Percentiles rank a stretch among this genome's conserved stretches.
Conservation (phyloP, 768 basidiomycete genomes). For the Cystofilobasidium ferigula region DNA sequence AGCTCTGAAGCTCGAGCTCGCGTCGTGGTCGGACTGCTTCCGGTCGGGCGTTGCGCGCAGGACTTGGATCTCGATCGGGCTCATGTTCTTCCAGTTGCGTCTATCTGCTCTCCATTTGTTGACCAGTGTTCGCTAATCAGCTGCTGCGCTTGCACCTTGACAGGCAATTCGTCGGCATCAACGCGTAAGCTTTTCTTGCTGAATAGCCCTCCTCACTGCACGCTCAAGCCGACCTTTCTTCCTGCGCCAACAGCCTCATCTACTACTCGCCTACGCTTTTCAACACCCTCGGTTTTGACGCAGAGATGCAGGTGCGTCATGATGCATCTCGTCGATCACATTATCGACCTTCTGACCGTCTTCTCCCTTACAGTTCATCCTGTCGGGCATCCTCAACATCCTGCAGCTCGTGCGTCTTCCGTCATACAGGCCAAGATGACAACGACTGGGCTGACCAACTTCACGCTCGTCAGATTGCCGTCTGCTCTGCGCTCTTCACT, state of each 20-base stretch:
- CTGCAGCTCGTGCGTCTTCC: neutral
- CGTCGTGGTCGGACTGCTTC: slow-evolving; percentile 20
- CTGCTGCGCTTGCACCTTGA: too few relatives aligned
- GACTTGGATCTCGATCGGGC: slow-evolving; percentile 23
- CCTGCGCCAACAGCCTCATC: neutral
- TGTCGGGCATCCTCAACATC: slow-evolving; percentile 27
- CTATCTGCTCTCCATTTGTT: too few relatives aligned
- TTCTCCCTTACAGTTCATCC: slow-evolving; percentile 5
- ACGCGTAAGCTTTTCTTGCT: slow-evolving; percentile 5
- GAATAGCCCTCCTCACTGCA: neutral
- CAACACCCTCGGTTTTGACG: slow-evolving; percentile 22
- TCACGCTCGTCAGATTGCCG: neutral
- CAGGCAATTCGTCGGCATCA: slow-evolving; percentile 27
- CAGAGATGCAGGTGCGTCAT: slow-evolving; percentile 2
- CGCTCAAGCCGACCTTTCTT: neutral
- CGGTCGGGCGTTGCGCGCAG: slow-evolving; percentile 7
- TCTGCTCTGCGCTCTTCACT: slow-evolving; percentile 7
- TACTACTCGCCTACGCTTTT: slow-evolving; percentile 13
- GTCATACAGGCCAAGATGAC: too few relatives aligned
- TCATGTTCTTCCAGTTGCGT: slow-evolving; percentile 28
- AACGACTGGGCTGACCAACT: too few relatives aligned
- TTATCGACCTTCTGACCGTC: neutral
- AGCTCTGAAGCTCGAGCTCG: slow-evolving; percentile 15
- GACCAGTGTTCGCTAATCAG: too few relatives aligned
- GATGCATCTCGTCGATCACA: too few relatives aligned